Percentiles rank a stretch among this genome's conserved stretches.
Evolutionary conservation across 192 early-diverging fungal genomes (phyloP).

Genomic region (Rhizoclosmatium sp.): DNA sequence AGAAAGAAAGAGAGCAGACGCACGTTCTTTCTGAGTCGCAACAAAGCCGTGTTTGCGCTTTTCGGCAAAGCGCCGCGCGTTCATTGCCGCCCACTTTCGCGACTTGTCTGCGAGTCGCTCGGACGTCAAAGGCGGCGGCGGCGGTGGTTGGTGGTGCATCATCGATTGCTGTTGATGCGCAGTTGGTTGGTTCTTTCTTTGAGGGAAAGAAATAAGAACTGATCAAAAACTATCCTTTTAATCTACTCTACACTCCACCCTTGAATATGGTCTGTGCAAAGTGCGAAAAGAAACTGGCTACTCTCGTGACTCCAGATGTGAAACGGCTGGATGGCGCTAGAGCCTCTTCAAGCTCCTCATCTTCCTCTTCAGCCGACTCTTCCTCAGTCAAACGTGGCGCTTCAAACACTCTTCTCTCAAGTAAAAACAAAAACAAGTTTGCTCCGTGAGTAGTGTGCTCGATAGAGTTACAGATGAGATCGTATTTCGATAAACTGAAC

Average conservation of each 20-base stretch:
- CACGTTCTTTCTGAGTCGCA: conserved; percentile 84
- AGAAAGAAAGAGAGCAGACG: too few relatives aligned
- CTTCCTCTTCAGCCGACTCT: not conserved
- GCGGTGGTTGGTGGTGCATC: not conserved
- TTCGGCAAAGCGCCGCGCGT: conserved; percentile 89
- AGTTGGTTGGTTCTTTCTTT: not conserved
- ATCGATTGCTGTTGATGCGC: too few relatives aligned
- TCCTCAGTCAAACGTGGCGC: not conserved
- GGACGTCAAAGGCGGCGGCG: not conserved
- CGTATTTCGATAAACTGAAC: not conserved
- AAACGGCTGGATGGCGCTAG: not conserved
- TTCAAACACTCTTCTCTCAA: conserved; percentile 51
- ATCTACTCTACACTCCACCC: not conserved
- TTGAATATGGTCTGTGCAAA: conserved; percentile 55
- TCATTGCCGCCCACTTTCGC: conserved; percentile 90
- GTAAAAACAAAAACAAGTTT: conserved; percentile 46
- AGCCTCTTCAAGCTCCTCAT: not conserved
- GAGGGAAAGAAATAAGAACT: not conserved
- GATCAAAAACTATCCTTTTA: not conserved
- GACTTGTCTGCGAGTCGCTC: conserved; percentile 79
- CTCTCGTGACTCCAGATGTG: conserved; percentile 47
- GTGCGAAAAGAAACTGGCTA: conserved; percentile 55
- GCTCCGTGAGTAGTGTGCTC: conserved; percentile 32
- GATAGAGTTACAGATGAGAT: not conserved
- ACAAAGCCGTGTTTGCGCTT: conserved; percentile 95